Conservation (phyloP, 139 green algal genomes). For the Auxenochlorella pyrenoidosa region DNA sequence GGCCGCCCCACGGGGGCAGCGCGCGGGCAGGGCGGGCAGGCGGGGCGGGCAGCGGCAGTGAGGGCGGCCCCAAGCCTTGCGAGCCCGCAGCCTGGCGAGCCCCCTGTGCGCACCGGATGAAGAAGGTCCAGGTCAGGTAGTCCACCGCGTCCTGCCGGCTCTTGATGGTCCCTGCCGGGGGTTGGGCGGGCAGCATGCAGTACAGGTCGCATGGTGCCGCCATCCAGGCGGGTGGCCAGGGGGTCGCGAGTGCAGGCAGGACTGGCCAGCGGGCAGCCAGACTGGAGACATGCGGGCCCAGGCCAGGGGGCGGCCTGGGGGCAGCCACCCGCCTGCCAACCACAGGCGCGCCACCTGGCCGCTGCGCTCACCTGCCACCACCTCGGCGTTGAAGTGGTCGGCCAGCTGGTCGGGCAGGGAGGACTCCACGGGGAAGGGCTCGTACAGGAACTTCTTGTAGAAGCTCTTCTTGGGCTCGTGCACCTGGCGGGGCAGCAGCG, state of each 20-base stretch:
- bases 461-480: slow-evolving; percentile 99
- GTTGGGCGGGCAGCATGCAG: neutral
- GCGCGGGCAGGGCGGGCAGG: too few relatives aligned
- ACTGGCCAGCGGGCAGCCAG: neutral
- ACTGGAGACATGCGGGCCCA: too few relatives aligned
- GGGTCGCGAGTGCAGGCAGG: too few relatives aligned
- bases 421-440: slow-evolving; percentile 98
- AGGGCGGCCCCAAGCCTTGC: too few relatives aligned
- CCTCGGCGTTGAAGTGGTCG: slow-evolving; percentile 97
- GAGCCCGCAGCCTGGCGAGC: too few relatives aligned
- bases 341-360: neutral
- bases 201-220: neutral
- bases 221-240: too few relatives aligned
- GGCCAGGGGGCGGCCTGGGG: too few relatives aligned
- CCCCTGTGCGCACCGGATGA: slow-evolving; percentile 69
- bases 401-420: slow-evolving; percentile 84
- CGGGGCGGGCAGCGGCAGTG: too few relatives aligned
- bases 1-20: too few relatives aligned
- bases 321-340: too few relatives aligned
- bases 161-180: slow-evolving; percentile 49
- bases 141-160: slow-evolving; percentile 89
- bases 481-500: slow-evolving; percentile 6
- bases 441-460: slow-evolving; percentile 99
- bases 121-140: slow-evolving; percentile 98
- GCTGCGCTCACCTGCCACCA: slow-evolving; percentile 78